phyloP scores from a whole-genome alignment of 169 alveolate species.

The Babesia gibsoni region DNA sequence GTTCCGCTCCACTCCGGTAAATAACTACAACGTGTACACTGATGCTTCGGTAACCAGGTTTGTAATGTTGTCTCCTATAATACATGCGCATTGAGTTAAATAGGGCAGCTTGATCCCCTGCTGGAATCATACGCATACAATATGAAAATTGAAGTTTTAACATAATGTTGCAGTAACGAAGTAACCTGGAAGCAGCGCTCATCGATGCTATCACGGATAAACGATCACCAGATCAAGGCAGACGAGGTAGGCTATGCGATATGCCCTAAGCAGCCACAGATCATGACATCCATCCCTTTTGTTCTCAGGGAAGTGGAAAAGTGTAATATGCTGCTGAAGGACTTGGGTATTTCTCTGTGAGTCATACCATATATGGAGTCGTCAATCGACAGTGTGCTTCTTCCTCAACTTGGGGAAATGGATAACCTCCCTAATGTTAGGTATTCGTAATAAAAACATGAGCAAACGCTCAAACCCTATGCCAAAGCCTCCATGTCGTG shows the following conservation, averaged over 20 bases:
- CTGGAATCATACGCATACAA: background rate
- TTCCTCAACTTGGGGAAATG: constrained; percentile 95
- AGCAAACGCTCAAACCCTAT: constrained; percentile 95
- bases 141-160: background rate
- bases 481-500: constrained; percentile 99
- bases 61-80: background rate
- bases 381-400: constrained; percentile 78
- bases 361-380: background rate
- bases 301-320: constrained; percentile 13
- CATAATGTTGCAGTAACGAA: background rate
- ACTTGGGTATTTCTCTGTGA: background rate
- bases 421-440: constrained; percentile 97
- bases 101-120: background rate
- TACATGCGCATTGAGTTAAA: background rate
- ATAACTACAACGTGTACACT: background rate
- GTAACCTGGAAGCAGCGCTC: constrained; percentile 4
- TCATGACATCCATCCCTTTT: background rate
- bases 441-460: constrained; percentile 95
- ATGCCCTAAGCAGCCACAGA: background rate
- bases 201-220: background rate
- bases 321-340: background rate
- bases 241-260: background rate
- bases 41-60: background rate
- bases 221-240: constrained; percentile 20
- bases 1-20: background rate